Evolutionary conservation across 441 rosid species (phyloP).

Genomic region (Populus hybrid): DNA sequence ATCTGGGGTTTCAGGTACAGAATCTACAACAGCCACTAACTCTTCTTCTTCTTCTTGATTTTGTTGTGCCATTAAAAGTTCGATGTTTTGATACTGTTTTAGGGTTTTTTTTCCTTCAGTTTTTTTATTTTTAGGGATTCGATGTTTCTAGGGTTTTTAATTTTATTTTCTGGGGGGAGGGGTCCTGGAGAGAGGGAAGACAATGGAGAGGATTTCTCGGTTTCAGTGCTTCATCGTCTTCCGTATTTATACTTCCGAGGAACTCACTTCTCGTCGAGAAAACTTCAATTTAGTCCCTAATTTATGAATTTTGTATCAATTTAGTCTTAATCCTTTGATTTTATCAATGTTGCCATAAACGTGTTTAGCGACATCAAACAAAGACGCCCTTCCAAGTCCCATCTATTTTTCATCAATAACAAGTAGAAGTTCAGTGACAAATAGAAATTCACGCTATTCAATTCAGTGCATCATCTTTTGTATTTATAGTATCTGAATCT

Average conservation of each 20-base stretch:
- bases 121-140: too few relatives aligned
- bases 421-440: too few relatives aligned
- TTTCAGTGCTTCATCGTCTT: neutral
- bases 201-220: constrained; percentile 45
- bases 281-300: too few relatives aligned
- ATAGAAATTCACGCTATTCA: too few relatives aligned
- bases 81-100: neutral
- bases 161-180: neutral
- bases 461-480: neutral
- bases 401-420: neutral
- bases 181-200: constrained; percentile 16
- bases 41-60: neutral
- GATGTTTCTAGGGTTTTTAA: too few relatives aligned
- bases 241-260: constrained; percentile 20
- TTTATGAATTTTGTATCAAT: too few relatives aligned
- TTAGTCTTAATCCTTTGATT: too few relatives aligned
- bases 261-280: neutral
- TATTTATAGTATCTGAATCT: too few relatives aligned
- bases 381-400: neutral
- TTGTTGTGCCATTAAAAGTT: neutral
- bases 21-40: constrained; percentile 2
- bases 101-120: neutral
- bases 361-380: too few relatives aligned
- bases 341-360: too few relatives aligned
- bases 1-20: constrained; percentile 59